phyloP scores from a whole-genome alignment of 768 basidiomycete species.

The Termitomyces sp. region DNA sequence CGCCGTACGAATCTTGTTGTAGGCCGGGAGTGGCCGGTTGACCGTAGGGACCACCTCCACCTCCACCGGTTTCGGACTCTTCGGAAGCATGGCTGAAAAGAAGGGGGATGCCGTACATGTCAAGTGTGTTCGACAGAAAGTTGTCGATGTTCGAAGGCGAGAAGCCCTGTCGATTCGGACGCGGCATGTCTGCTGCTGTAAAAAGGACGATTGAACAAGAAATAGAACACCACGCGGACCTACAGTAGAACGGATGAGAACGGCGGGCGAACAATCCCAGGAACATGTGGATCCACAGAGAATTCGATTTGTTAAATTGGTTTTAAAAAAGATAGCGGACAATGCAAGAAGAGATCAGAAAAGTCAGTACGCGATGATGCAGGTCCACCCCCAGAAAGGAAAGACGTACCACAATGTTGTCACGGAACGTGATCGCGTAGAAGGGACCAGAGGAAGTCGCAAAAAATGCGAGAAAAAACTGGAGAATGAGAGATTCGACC shows the following conservation, averaged over 20 bases:
- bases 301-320: background rate
- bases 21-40: slow-evolving; percentile 8
- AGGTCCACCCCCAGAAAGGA: slow-evolving; percentile 10
- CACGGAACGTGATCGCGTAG: slow-evolving; percentile 14
- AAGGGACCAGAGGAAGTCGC: slow-evolving; percentile 1
- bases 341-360: slow-evolving; percentile 8
- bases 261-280: slow-evolving; percentile 2
- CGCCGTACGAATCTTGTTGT: background rate
- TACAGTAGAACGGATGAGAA: slow-evolving; percentile 4
- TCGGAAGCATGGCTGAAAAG: slow-evolving; percentile 14
- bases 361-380: slow-evolving; percentile 8
- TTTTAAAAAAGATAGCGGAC: background rate
- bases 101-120: slow-evolving; percentile 10
- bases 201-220: slow-evolving; percentile 5
- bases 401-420: slow-evolving; percentile 10
- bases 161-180: slow-evolving; percentile 7
- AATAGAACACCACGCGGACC: slow-evolving; percentile 11
- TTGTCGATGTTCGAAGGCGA: background rate
- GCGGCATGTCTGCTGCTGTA: slow-evolving; percentile 12
- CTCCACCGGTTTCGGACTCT: slow-evolving; percentile 13
- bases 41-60: slow-evolving; percentile 9
- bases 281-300: slow-evolving; percentile 6
- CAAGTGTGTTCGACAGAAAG: background rate
- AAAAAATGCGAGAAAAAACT: background rate
- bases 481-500: background rate